A percentile compares a stretch with the other conserved stretches of the same genome.
phyloP scores from a whole-genome alignment of 73 alveolate genomes.

The Paramecium octaurelia region DNA sequence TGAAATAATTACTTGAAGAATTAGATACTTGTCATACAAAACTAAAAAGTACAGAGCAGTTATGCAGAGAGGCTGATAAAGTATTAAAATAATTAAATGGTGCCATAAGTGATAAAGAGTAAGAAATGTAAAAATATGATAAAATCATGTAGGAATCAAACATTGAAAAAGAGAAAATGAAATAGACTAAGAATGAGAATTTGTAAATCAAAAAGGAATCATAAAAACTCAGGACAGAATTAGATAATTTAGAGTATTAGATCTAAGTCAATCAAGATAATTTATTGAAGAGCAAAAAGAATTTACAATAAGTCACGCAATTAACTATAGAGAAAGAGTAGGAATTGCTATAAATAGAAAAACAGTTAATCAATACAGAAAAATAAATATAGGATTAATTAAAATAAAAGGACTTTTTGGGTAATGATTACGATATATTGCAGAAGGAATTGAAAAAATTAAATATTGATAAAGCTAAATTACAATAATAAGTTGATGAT shows the following conservation, averaged over 20 bases:
- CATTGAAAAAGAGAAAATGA: background rate
- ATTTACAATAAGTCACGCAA: background rate
- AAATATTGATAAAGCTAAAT: constrained; percentile 23
- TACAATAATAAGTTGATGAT: background rate
- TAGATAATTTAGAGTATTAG: background rate
- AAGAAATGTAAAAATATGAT: constrained; percentile 2
- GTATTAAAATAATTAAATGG: constrained; percentile 22
- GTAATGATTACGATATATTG: background rate
- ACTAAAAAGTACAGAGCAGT: constrained; percentile 8
- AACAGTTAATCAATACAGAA: background rate
- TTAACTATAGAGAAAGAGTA: constrained; percentile 14
- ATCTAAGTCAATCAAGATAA: background rate
- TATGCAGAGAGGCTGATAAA: constrained; percentile 26
- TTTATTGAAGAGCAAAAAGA: background rate
- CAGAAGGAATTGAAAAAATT: constrained; percentile 4
- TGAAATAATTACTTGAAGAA: background rate
- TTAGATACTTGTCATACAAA: background rate
- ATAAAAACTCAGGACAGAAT: background rate
- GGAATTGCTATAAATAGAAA: constrained; percentile 5
- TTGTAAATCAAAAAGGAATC: background rate
- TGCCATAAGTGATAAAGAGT: background rate
- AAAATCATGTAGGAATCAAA: background rate
- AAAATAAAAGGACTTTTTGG: background rate
- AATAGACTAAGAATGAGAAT: background rate
- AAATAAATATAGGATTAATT: background rate